These are phyloP conservation scores for Suillus subalutaceus DNA, from an alignment of 768 basidiomycete genomes.

Conservation along the genomic window DNA sequence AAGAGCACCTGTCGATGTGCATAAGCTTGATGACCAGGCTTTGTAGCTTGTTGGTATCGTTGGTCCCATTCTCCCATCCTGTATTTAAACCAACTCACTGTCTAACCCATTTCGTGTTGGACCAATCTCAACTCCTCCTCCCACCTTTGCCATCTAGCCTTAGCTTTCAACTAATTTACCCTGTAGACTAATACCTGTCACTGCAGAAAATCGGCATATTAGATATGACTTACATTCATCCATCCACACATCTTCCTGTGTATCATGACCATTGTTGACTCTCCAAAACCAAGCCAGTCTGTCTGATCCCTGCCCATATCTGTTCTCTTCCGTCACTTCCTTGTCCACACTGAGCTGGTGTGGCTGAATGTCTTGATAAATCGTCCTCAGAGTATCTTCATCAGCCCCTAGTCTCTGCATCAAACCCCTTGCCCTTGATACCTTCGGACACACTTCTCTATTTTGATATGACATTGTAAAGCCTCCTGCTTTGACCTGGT, in stretches of 20 bases:
- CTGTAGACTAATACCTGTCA: slow-evolving; percentile 10
- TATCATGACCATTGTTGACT: neutral
- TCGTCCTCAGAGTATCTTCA: neutral
- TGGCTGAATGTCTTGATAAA: neutral
- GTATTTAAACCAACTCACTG: slow-evolving; percentile 10
- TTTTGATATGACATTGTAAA: neutral
- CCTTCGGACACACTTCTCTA: slow-evolving; percentile 7
- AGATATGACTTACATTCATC: slow-evolving; percentile 1
- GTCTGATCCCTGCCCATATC: slow-evolving; percentile 13
- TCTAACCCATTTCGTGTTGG: slow-evolving; percentile 18
- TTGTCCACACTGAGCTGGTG: slow-evolving; percentile 1
- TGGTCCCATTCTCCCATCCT: neutral
- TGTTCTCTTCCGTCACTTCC: slow-evolving; percentile 15
- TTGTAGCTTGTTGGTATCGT: neutral
- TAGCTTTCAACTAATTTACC: slow-evolving; percentile 17
- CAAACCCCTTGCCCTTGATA: slow-evolving; percentile 5
- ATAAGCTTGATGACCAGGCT: slow-evolving; percentile 2
- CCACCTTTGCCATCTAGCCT: slow-evolving; percentile 23
- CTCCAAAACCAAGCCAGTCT: slow-evolving; percentile 13
- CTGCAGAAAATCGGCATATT: neutral
- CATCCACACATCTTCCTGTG: neutral
- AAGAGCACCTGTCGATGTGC: neutral
- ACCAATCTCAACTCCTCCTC: slow-evolving; percentile 21
- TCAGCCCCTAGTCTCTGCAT: neutral
- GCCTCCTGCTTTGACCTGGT: slow-evolving; percentile 12